Percentiles rank a stretch among this genome's conserved stretches.
These are phyloP conservation scores for Aspergillus incahuasiensis DNA, from an alignment of 495 filamentous ascomycete genomes.

Conservation along the genomic window DNA sequence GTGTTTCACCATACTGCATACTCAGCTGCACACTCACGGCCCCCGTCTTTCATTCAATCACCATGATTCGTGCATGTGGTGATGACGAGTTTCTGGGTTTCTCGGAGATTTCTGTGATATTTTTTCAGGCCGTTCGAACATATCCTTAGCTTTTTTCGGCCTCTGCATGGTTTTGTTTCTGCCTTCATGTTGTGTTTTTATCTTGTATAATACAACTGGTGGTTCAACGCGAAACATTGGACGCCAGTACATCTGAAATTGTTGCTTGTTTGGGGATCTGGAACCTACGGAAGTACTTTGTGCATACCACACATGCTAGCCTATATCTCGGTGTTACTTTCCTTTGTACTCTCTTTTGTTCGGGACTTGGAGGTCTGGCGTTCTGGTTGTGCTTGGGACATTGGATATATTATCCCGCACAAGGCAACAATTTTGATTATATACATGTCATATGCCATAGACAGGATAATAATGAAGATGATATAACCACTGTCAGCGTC, in stretches of 20 bases:
- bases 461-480: neutral
- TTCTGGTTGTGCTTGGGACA: constrained; percentile 13
- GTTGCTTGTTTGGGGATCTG: neutral
- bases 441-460: constrained; percentile 3
- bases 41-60: constrained; percentile 29
- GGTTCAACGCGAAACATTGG: constrained; percentile 10
- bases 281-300: neutral
- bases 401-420: neutral
- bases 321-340: constrained; percentile 16
- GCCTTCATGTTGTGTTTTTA: no score
- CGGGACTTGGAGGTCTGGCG: constrained; percentile 6
- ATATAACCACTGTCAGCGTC: neutral
- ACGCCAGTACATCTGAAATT: neutral
- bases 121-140: constrained; percentile 11
- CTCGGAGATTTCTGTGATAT: constrained; percentile 6
- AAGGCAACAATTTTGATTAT: neutral
- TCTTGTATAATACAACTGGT: constrained; percentile 10
- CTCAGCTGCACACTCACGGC: constrained; percentile 27
- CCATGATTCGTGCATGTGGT: constrained; percentile 14
- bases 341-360: constrained; percentile 12
- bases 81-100: neutral
- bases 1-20: constrained; percentile 30
- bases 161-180: constrained; percentile 9
- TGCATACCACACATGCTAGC: neutral
- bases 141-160: constrained; percentile 8